Conservation (phyloP, 1,284 basidiomycete genomes). For the Heterobasidion occidentale region DNA sequence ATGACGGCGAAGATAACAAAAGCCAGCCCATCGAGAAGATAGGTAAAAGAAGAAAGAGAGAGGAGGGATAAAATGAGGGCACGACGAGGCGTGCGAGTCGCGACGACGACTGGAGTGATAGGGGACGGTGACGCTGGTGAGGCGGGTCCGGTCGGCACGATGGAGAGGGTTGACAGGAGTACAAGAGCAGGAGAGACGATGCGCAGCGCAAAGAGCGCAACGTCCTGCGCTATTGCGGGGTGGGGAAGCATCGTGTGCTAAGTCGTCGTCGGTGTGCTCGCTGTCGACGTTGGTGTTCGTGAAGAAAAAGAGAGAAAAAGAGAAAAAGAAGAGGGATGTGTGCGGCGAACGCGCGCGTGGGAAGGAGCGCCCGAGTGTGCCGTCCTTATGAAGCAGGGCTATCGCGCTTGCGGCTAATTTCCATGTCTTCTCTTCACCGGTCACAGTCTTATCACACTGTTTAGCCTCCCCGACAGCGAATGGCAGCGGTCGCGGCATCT, state of each 20-base stretch:
- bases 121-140: constrained; percentile 45
- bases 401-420: neutral
- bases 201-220: constrained; percentile 48
- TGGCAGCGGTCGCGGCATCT: neutral
- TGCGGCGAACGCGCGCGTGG: constrained; percentile 1
- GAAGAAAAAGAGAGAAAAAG: constrained; percentile 5
- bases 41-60: constrained; percentile 68
- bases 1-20: constrained; percentile 60
- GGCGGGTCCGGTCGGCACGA: constrained; percentile 42
- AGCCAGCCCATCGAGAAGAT: constrained; percentile 77
- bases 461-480: neutral
- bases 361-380: neutral
- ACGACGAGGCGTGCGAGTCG: constrained; percentile 61
- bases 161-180: constrained; percentile 49
- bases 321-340: constrained; percentile 7
- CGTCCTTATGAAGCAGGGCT: neutral
- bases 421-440: neutral
- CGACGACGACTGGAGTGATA: constrained; percentile 70
- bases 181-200: constrained; percentile 58
- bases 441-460: neutral
- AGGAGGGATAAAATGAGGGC: constrained; percentile 63
- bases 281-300: constrained; percentile 7
- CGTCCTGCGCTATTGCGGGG: constrained; percentile 1
- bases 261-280: constrained; percentile 4
- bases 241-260: neutral